Evolutionary conservation across 1,284 basidiomycete genomes (phyloP), one percentile per base, ranked within the genome.

Genomic region (Sanghuangporus baumii): DNA sequence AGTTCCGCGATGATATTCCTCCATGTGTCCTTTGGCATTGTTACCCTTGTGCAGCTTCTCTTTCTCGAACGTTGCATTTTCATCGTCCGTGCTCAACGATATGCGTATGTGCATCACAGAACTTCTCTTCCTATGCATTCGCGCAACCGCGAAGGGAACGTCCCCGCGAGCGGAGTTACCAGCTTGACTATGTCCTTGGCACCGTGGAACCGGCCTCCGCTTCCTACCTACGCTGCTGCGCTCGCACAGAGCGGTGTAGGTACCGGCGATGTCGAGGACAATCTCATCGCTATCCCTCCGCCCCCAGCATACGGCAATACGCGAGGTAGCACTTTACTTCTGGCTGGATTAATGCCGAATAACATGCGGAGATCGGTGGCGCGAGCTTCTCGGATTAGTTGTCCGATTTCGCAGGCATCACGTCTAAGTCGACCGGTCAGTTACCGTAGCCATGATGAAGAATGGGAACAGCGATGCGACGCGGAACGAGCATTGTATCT

Each of bases 261-360:
- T n/a, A 89, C 88, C 1, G 88, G 87, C 38, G 87, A 89, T 70
- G 87, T 87, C 26, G 88, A 89, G 69, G 87, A 88, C 71, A 77
- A 81, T 69, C 70, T 80, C 40, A 88, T 88, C 65, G 87, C 86
- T 6, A 78, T 77, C 12, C 79, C 84, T 3, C 87, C 87, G 0
- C 88, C 88, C 2, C 88, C 88, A 4, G 85, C 85, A 18, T 89
- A 89, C 70, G 87, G 88, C 26, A 79, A 88, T 68, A 87, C 85
- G 23, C 79, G 87, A 50, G 86, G 86, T 41, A 88, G 86, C 72
- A 85, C 78, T 34, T 75, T 90, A 54, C 69, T 90, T 46, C 76
- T 88, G 18, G 70, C 80, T 0, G 84, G 84, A 3, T 81, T 79
- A 70, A 71, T 87, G 60, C 73, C 75, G 41, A 74, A 81, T 47